Percentiles rank a stretch among this genome's conserved stretches.
Conservation (phyloP, 1,284 basidiomycete genomes). For the Apiotrichum laibachii region DNA sequence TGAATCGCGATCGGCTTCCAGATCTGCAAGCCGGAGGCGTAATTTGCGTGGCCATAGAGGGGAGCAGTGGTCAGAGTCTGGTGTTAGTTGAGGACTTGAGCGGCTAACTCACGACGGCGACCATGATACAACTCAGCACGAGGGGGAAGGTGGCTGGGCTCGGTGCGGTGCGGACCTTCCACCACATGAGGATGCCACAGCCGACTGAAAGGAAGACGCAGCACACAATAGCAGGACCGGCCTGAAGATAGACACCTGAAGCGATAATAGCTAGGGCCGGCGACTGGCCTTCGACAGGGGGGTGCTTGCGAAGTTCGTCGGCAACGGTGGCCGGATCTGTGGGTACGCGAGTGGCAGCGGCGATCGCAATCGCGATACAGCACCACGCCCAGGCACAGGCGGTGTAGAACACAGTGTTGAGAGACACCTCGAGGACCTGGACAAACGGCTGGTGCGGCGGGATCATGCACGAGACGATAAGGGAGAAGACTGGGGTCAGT, state of each 20-base stretch:
- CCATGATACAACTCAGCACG: conserved; percentile 45
- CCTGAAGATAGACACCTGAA: conserved; percentile 44
- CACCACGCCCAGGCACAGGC: conserved; percentile 45
- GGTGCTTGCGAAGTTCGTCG: conserved; percentile 17
- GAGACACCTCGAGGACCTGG: conserved; percentile 42
- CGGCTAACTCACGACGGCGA: conserved; percentile 35
- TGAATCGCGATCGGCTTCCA: conserved; percentile 50
- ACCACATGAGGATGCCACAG: conserved; percentile 43
- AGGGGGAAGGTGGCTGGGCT: conserved; percentile 47
- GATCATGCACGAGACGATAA: conserved; percentile 45
- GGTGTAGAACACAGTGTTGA: conserved; percentile 46
- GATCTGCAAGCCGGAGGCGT: conserved; percentile 40
- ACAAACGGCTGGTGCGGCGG: conserved; percentile 43
- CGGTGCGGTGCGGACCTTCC: conserved; percentile 48
- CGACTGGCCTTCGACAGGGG: conserved; percentile 26
- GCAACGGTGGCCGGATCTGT: conserved; percentile 19
- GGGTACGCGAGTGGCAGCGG: conserved; percentile 22
- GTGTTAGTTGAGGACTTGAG: neutral
- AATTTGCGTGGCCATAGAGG: conserved; percentile 33
- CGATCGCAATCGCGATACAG: conserved; percentile 6
- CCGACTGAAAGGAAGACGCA: conserved; percentile 43
- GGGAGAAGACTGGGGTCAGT: conserved; percentile 34
- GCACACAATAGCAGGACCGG: conserved; percentile 39
- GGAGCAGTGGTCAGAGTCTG: conserved; percentile 40
- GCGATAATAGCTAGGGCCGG: neutral